A percentile compares a stretch with the other conserved stretches of the same genome.
phyloP scores from a whole-genome alignment of 108 stramenopile species.

The Nitzschia sp. region DNA sequence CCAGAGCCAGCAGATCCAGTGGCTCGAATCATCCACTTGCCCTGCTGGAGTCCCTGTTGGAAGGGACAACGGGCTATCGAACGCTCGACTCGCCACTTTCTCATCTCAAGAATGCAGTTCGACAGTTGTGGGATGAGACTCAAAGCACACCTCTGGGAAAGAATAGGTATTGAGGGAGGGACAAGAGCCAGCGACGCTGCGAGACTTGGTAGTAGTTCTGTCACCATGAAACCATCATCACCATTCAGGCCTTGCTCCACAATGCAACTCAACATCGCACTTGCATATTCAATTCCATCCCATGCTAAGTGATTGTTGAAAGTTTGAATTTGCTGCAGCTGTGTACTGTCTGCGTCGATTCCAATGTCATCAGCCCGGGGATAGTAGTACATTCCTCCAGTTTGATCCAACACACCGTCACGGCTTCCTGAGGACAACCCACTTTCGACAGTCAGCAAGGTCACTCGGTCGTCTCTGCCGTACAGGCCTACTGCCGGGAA shows the following conservation, averaged over 20 bases:
- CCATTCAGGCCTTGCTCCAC: slow-evolving; percentile 12
- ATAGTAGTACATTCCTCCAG: slow-evolving; percentile 55
- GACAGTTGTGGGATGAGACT: slow-evolving; percentile 56
- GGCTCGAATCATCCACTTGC: slow-evolving; percentile 69
- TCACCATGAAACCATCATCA: slow-evolving; percentile 25
- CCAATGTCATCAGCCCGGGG: slow-evolving; percentile 27
- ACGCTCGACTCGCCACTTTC: slow-evolving; percentile 5
- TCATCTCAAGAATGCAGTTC: slow-evolving; percentile 43
- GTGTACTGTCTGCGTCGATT: background rate
- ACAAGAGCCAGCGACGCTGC: slow-evolving; percentile 60
- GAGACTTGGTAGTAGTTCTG: slow-evolving; percentile 54
- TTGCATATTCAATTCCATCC: slow-evolving; percentile 57
- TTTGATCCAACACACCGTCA: slow-evolving; percentile 22
- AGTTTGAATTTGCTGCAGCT: slow-evolving; percentile 32
- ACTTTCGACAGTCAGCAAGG: slow-evolving; percentile 61
- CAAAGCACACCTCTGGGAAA: slow-evolving; percentile 65
- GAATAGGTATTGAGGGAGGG: slow-evolving; percentile 67
- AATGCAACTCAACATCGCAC: slow-evolving; percentile 31
- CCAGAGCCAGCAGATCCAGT: slow-evolving; percentile 42
- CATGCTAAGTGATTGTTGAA: slow-evolving; percentile 51
- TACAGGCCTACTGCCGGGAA: slow-evolving; percentile 87
- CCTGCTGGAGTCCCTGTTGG: slow-evolving; percentile 38
- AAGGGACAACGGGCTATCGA: slow-evolving; percentile 16
- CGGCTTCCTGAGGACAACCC: slow-evolving; percentile 9
- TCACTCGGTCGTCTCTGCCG: slow-evolving; percentile 77